A percentile compares a stretch with the other conserved stretches of the same genome.
These are phyloP conservation scores for Neurospora cerealis DNA, from an alignment of 495 filamentous ascomycete species.

Conservation along the genomic window DNA sequence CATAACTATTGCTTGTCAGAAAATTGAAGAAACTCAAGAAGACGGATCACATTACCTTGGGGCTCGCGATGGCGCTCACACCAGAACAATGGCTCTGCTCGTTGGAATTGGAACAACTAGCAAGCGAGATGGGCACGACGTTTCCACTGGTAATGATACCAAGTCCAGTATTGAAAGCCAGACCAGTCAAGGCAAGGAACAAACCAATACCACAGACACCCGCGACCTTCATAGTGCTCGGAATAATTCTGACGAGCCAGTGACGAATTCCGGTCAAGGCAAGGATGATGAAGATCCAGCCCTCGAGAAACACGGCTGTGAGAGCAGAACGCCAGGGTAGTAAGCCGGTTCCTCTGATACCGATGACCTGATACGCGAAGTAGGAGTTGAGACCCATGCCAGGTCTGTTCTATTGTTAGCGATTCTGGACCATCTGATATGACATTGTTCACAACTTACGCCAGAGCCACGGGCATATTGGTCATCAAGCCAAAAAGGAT, in stretches of 20 bases:
- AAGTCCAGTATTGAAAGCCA: conserved; percentile 68
- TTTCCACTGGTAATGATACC: conserved; percentile 54
- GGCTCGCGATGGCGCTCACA: conserved; percentile 52
- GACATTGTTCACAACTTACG: conserved; percentile 42
- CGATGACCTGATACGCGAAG: conserved; percentile 80
- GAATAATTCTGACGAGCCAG: conserved; percentile 74
- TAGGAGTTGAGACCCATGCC: conserved; percentile 78
- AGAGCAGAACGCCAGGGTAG: conserved; percentile 61
- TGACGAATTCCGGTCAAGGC: conserved; percentile 72
- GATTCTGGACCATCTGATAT: not conserved
- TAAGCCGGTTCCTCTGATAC: conserved; percentile 55
- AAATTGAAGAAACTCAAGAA: not conserved
- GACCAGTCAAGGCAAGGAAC: conserved; percentile 67
- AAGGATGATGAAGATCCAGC: conserved; percentile 51
- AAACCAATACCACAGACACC: conserved; percentile 73
- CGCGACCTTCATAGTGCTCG: conserved; percentile 68
- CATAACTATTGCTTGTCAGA: conserved; percentile 44
- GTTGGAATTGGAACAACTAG: conserved; percentile 48
- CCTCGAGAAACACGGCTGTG: conserved; percentile 78
- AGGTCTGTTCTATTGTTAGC: conserved; percentile 38
- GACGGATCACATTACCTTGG: conserved; percentile 35
- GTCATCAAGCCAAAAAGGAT: conserved; percentile 43
- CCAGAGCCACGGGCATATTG: conserved; percentile 45
- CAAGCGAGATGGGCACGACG: conserved; percentile 57
- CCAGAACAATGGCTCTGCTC: conserved; percentile 25